A percentile compares a stretch with the other conserved stretches of the same genome.
These are phyloP conservation scores for Didymella pinodella DNA, from an alignment of 2,329 filamentous ascomycete species.

Conservation along the genomic window DNA sequence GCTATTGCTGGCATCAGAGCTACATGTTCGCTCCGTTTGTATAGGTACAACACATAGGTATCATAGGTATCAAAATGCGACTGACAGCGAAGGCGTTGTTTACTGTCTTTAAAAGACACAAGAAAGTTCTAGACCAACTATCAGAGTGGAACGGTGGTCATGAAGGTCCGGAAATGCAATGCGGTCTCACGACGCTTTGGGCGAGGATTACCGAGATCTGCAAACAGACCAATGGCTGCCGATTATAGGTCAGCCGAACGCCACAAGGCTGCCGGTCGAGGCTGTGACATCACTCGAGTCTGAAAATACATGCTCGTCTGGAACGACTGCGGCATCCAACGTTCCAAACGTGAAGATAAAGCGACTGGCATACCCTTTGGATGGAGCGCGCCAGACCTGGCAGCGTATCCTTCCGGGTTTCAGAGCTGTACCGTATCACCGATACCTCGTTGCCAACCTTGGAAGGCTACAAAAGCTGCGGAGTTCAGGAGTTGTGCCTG, in stretches of 20 bases:
- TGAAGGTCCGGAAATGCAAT: not conserved
- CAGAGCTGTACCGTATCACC: not conserved
- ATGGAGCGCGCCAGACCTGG: not conserved
- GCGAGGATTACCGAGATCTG: constrained; percentile 7
- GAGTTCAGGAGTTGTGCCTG: not conserved
- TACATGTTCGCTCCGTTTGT: not conserved
- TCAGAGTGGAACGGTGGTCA: not conserved
- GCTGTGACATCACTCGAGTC: not conserved
- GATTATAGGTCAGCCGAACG: not conserved
- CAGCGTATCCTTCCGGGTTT: not conserved
- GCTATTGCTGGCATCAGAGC: not conserved
- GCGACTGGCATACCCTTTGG: not conserved
- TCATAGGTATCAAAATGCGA: not conserved
- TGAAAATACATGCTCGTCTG: not conserved
- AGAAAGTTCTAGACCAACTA: not conserved
- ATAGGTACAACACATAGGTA: too few species aligned
- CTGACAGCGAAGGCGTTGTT: not conserved
- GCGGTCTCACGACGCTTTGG: constrained; percentile 1
- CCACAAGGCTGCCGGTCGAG: not conserved
- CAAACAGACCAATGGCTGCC: not conserved
- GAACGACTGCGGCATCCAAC: not conserved
- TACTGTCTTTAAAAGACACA: not conserved
- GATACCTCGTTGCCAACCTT: not conserved
- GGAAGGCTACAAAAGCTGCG: not conserved
- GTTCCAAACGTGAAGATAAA: not conserved